Evolutionary conservation across 116 monocot genomes (phyloP), one percentile per base, ranked within the genome.

Genomic region (Dioscorea cayenensis): DNA sequence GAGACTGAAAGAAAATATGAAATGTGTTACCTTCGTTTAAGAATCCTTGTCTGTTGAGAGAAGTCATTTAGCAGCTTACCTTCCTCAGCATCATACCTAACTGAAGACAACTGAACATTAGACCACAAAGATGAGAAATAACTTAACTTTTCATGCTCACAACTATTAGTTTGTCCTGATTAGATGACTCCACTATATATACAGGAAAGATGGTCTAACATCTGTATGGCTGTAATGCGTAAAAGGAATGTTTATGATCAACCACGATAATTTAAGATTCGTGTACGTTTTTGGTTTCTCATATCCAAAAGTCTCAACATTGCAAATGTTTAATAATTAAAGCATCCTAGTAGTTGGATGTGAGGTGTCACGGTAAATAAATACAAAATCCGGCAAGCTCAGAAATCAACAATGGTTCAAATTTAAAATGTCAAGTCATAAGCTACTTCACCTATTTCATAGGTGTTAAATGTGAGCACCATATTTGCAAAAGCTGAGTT

Each of bases 391-490:
- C 11, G 51, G 51, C 3, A 51, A 51, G 51, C 14, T 51, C 51
- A 51, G 17, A 7, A 51, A 14, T 2, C 51, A 51, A 51, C 51
- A 51, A 51, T 17, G 51, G 14, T 51, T 51, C 14, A 4, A 51
- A 51, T 51, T 5, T n/a, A 55, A 55, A 55, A 16, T 55, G 5
- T 14, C n/a, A n/a, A 55, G 55, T 55, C 18, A 67, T 28, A 51
- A 65, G 22, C 28, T 28, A 51, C 48, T 28, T 51, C 55, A 92
- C 92, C 87, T 85, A 87, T 84, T 66, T 87, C 79, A 75, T 87
- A 91, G 62, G 49, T 84, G 72, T 99, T 99, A 78, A 91, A 94
- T 37, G 89, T 99, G 63, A 99, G 86, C 70, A 99, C 82, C 28
- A 86, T 38, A 87, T 94, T 99, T 67, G 87, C 65, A 87, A 94